Evolutionary conservation across 129 eudicot genomes (phyloP), one percentile per base, ranked within the genome.

Genomic region (Centella asiatica): DNA sequence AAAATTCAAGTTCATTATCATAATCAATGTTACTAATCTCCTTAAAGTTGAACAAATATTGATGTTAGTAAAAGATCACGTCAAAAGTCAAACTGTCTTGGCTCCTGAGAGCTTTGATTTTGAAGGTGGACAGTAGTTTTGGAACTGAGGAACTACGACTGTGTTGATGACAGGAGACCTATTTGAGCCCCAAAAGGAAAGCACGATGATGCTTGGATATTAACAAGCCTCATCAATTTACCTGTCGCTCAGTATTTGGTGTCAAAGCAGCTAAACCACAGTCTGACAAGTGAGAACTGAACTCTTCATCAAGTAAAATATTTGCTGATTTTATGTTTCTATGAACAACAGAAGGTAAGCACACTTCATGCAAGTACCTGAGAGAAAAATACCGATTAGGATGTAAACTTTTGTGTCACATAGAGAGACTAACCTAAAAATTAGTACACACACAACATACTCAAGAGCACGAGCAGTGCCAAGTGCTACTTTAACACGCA

Each of bases 291-390:
- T 90, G 90, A 55, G 97, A 90, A 78, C 84, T 86, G 18, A 86
- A 77, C 83, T 90, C 97, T 59, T 90, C 94, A 26, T 90, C 97
- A 13, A 90, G 83, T 71, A 90, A 69, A 45, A 90, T 90, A 65
- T 90, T 90, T 18, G 95, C 97, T 2, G 97, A 83, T 69, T 90
- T 90, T 36, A 90, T 83, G 81, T 90, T 90, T 71, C 95, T 86
- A 76, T 86, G 95, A 67, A 90, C 95, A 77, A 90, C 95, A n/a
- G 95, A 86, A 64, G 97, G 97, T 60, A 84, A 67, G 77, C 95
- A 90, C 60, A 90, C 97, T 81, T 90, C 97, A 74, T 90, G 95
- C 95, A 90, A 79, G 71, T 90, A 90, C 94, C 97, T 90, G 67
- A 69, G 60, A 29, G 36, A 53, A 69, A 55, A 50, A 2, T 32